phyloP scores from a whole-genome alignment of 768 basidiomycete species.

The Auricularia auricula-judae region DNA sequence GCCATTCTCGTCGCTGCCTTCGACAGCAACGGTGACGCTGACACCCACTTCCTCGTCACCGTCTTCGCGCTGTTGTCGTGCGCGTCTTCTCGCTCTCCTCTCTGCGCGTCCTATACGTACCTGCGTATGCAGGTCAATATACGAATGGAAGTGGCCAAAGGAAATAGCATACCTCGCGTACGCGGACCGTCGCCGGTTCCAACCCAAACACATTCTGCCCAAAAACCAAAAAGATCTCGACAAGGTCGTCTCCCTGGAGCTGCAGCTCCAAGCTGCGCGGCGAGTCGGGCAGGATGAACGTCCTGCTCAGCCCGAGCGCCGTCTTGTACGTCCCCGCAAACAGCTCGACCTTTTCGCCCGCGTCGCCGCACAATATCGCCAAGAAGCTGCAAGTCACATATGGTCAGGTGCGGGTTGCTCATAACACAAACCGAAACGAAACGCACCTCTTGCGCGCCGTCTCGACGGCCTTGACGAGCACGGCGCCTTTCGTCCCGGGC shows the following conservation, averaged over 20 bases:
- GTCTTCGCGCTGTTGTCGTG: conserved; percentile 6
- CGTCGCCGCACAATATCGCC: conserved; percentile 86
- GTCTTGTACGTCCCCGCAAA: conserved; percentile 87
- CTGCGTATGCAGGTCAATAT: neutral
- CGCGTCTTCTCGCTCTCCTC: neutral
- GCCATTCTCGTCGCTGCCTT: conserved; percentile 15
- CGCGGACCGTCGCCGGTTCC: conserved; percentile 86
- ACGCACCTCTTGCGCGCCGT: conserved; percentile 76
- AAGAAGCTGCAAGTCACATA: conserved; percentile 49
- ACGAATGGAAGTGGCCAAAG: neutral
- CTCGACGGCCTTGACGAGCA: conserved; percentile 79
- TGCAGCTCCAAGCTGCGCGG: conserved; percentile 74
- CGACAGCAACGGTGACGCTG: conserved; percentile 50
- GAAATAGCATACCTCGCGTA: conserved; percentile 57
- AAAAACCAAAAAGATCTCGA: conserved; percentile 86
- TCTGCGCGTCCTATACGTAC: conserved; percentile 13
- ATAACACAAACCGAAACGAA: too few species aligned
- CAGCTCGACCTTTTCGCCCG: conserved; percentile 85
- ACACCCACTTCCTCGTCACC: conserved; percentile 41
- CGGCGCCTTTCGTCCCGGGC: conserved; percentile 78
- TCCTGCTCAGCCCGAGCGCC: conserved; percentile 83
- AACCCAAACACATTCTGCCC: conserved; percentile 86
- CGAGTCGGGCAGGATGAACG: conserved; percentile 86
- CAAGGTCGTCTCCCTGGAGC: conserved; percentile 84
- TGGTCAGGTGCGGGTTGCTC: too few species aligned